Evolutionary conservation across 2,329 filamentous ascomycete species (phyloP).

Genomic region (Paraphaeosphaeria sporulosa): DNA sequence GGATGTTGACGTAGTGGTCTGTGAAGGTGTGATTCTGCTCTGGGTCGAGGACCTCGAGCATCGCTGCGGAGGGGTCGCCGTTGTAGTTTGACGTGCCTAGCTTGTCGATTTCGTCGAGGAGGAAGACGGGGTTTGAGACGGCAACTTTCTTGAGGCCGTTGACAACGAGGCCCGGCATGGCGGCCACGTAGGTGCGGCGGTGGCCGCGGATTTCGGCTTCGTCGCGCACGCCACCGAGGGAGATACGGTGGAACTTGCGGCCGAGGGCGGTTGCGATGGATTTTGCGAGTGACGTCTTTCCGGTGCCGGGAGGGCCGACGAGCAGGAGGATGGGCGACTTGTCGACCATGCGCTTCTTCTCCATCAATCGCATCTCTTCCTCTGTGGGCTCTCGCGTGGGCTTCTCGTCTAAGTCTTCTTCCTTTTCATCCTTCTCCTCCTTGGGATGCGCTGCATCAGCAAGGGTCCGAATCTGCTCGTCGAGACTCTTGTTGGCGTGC

Average conservation of each 20-base stretch:
- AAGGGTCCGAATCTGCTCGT: conserved; percentile 73
- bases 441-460: conserved; percentile 51
- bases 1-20: conserved; percentile 95
- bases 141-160: conserved; percentile 94
- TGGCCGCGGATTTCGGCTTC: conserved; percentile 97
- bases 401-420: conserved; percentile 53
- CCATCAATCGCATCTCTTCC: conserved; percentile 74
- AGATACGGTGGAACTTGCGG: conserved; percentile 96
- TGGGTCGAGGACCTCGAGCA: conserved; percentile 96
- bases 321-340: conserved; percentile 95
- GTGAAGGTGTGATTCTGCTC: conserved; percentile 96
- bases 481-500: conserved; percentile 82
- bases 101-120: conserved; percentile 98
- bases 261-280: conserved; percentile 92
- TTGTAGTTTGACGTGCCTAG: conserved; percentile 90
- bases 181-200: conserved; percentile 93
- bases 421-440: conserved; percentile 48
- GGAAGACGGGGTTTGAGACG: conserved; percentile 91
- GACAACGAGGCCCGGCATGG: conserved; percentile 97
- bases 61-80: conserved; percentile 93
- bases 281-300: conserved; percentile 94
- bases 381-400: conserved; percentile 45
- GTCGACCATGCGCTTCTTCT: conserved; percentile 85
- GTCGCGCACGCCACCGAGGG: conserved; percentile 91
- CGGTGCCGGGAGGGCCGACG: conserved; percentile 90